Evolutionary conservation across 768 basidiomycete genomes (phyloP).

Genomic region (Pleurotus pulmonarius): DNA sequence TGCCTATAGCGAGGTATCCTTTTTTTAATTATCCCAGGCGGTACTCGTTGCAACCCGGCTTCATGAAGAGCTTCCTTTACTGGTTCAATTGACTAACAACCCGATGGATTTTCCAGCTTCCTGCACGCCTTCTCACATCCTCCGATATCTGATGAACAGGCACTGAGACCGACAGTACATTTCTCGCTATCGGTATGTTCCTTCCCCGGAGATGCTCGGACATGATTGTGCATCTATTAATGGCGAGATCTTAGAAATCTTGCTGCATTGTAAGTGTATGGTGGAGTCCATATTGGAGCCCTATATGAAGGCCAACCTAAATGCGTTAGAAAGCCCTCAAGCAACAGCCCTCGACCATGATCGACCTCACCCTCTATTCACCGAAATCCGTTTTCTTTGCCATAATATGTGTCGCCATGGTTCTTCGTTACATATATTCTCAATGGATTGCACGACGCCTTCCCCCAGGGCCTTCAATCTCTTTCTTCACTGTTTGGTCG

Average conservation of each 20-base stretch:
- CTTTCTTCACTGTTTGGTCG: not conserved
- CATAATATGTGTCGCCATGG: not conserved
- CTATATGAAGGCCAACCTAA: conserved; percentile 1
- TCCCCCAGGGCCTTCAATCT: conserved; percentile 3
- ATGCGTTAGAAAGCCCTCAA: not conserved
- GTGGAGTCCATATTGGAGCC: not conserved
- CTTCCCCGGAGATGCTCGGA: conserved; percentile 8
- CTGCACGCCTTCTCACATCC: not conserved
- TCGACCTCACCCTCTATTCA: not conserved
- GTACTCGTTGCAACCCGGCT: not conserved
- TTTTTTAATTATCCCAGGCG: too few relatives aligned
- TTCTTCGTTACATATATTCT: not conserved
- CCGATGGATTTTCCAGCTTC: not conserved
- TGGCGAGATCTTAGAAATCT: conserved; percentile 1
- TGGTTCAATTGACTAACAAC: not conserved
- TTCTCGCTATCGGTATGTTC: conserved; percentile 2
- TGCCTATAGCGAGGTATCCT: too few relatives aligned
- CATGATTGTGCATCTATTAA: not conserved
- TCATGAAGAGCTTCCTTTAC: not conserved
- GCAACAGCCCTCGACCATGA: not conserved
- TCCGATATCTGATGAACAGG: conserved; percentile 1
- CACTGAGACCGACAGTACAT: too few relatives aligned
- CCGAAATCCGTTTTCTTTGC: not conserved
- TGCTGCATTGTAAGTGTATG: not conserved
- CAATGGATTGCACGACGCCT: conserved; percentile 4